Evolutionary conservation across 208 protist genomes (phyloP), one percentile per base, ranked within the genome.

Genomic region (Leptomonas pyrrhocoris): DNA sequence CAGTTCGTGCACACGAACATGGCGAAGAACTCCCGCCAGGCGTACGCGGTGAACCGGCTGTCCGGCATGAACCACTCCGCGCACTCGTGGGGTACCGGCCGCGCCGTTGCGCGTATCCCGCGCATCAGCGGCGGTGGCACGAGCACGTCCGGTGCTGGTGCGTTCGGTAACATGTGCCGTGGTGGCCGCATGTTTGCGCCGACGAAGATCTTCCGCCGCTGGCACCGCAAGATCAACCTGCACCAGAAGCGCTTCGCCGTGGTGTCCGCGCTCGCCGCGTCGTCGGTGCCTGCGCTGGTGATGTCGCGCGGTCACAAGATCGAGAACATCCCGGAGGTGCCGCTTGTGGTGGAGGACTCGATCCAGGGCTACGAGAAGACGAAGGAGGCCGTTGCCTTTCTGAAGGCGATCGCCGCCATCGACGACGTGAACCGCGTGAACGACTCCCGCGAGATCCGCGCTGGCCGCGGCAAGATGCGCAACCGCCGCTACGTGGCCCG

Each of bases 111-210:
- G 43, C 98, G 99, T 99, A 99, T 99, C 88, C 99, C 99, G 43
- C 98, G 99, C 95, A 98, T 99, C 72, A 68, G n/a, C 67, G 99
- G 98, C 65, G 92, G 96, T 71, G 99, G 99, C 90, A 99, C 98
- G 59, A 92, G 96, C 90, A 92, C 96, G 65, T 92, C 96, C 57
- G 98, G 99, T 67, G 97, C 99, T 85, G 99, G 96, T 95, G 98
- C 99, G 59, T 99, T 99, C 85, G 99, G 98, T 69, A 99, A 99
- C 97, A 99, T 99, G 97, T 99, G 97, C 93, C 93, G 98, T 83
- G 92, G 94, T 73, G 99, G 99, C 88, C 96, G 98, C 80, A 99
- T 99, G 98, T 99, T 99, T 83, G 91, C 94, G 38, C 98, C 98
- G 61, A 99, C 97, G 65, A 99, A 99, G 90, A 92, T 93, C 76